Conservation (phyloP, 257 asterid genomes). For the Marsdenia floribunda region DNA sequence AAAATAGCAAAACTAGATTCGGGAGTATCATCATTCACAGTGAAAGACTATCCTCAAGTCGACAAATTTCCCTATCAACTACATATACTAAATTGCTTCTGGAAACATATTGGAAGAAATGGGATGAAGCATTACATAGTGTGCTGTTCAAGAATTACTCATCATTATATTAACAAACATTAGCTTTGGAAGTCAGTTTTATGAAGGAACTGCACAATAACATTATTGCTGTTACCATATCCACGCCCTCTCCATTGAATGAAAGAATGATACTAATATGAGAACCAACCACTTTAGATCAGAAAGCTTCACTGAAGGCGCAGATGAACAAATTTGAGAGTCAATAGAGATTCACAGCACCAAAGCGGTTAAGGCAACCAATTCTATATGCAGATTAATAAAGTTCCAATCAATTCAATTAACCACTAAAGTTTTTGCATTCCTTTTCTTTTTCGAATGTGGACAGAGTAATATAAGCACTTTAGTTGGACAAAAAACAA, state of each 20-base stretch:
- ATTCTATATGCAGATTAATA: neutral
- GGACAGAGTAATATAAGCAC: neutral
- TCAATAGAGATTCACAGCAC: neutral
- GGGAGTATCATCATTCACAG: neutral
- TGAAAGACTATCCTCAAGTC: neutral
- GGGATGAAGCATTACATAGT: neutral
- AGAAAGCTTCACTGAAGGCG: neutral
- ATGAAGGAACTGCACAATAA: neutral
- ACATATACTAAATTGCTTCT: neutral
- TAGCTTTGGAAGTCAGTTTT: neutral
- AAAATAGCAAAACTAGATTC: conserved; percentile 7
- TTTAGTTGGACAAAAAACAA: neutral
- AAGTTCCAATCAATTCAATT: neutral
- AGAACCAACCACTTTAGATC: neutral
- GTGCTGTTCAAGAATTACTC: neutral
- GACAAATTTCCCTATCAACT: neutral
- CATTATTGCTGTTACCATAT: neutral
- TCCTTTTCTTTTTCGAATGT: neutral
- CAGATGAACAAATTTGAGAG: neutral
- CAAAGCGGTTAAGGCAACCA: neutral
- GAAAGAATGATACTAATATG: neutral
- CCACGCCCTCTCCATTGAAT: neutral
- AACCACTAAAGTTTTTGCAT: neutral
- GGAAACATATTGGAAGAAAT: neutral
- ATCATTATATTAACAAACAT: neutral